Evolutionary conservation across 176 grass and related monocot species (phyloP), one percentile per base, ranked within the genome.

Genomic region (Raddia distichophylla): DNA sequence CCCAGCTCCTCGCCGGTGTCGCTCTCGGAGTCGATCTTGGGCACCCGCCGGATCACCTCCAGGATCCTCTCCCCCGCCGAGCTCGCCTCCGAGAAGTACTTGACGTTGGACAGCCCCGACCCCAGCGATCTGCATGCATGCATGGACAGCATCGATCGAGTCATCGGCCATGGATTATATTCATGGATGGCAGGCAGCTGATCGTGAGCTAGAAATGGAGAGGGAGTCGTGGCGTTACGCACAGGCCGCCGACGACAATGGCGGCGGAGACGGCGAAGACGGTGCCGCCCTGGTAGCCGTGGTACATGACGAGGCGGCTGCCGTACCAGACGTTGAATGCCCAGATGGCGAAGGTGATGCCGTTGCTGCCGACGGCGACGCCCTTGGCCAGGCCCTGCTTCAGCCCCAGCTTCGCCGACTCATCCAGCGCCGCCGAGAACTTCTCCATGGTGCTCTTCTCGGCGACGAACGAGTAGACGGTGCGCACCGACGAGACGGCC

Each of bases 221-320:
- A 11, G 12, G 48, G 33, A 8, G n/a, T 7, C 20, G 8, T 18
- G 11, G 2, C 48, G 20, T 18, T 47, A 77, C 87, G 45, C 78
- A 99, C 96, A 90, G 75, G 73, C 96, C 93, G 16, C 96, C 96
- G 49, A 93, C 70, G 77, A 99, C 74, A 75, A 91, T 84, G 55
- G 85, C 73, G 10, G 93, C 85, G 0, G 88, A 86, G 67, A 95
- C 96, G 37, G 85, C 89, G 81, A 93, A 99, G 81, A 99, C 91
- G 6, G 96, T 93, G 82, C 96, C 96, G 11, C 96, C 96, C 64
- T 85, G 17, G 34, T 78, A 81, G 1, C 91, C 93, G 32, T 95
- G 96, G 87, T 95, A 95, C 93, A 99, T 99, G 89, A 95, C 93
- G 11, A 99, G 93, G 3, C 79, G 85, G 89, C 96, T 95, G 45